Conservation (phyloP, 257 asterid species). For the Oldenlandia corymbosa region DNA sequence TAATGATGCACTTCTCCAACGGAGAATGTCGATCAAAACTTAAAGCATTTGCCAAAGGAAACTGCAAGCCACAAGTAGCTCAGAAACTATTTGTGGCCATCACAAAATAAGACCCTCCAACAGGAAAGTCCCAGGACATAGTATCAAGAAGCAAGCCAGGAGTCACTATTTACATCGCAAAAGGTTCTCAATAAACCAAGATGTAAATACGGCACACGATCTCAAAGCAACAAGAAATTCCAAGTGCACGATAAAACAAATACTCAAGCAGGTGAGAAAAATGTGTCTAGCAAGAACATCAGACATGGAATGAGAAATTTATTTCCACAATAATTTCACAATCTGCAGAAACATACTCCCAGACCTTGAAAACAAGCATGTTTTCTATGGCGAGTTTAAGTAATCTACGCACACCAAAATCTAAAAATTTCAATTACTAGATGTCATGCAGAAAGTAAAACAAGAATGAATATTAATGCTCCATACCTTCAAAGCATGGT, state of each 20-base stretch:
- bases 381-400: too few species aligned
- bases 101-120: too few species aligned
- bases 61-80: conserved; percentile 47
- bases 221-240: background rate
- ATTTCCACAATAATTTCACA: background rate
- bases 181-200: too few species aligned
- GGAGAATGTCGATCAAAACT: background rate
- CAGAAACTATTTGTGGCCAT: too few species aligned
- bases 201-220: background rate
- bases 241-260: too few species aligned
- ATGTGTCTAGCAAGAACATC: background rate
- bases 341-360: background rate
- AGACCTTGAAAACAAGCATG: background rate
- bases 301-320: background rate
- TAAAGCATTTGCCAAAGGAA: conserved; percentile 28
- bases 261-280: background rate
- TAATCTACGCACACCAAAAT: background rate
- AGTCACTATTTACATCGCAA: background rate
- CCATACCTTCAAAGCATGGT: conserved; percentile 36
- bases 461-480: background rate
- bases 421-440: background rate
- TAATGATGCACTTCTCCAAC: background rate
- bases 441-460: background rate
- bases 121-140: too few species aligned
- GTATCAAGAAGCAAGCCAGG: background rate